These are phyloP conservation scores for Tephrocybe sp. DNA, from an alignment of 768 basidiomycete genomes.

Conservation along the genomic window DNA sequence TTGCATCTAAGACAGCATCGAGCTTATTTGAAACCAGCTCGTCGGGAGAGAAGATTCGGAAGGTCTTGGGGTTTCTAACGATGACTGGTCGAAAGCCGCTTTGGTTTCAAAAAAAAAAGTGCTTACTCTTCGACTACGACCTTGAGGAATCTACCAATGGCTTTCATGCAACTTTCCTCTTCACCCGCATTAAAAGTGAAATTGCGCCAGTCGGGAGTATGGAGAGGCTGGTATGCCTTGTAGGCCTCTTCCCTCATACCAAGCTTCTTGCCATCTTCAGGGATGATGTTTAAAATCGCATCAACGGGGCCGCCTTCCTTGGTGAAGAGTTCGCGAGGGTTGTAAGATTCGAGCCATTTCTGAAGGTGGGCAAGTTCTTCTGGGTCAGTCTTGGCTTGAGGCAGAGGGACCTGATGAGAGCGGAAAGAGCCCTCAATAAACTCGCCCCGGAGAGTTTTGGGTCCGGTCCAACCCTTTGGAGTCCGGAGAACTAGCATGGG, in stretches of 20 bases:
- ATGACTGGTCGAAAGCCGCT: not conserved
- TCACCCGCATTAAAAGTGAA: slow-evolving; percentile 50
- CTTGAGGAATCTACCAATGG: slow-evolving; percentile 53
- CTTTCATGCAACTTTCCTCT: slow-evolving; percentile 78
- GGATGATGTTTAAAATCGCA: slow-evolving; percentile 59
- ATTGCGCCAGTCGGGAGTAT: slow-evolving; percentile 62
- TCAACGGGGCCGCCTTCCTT: slow-evolving; percentile 48
- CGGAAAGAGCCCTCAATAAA: slow-evolving; percentile 80
- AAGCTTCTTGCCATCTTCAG: slow-evolving; percentile 56
- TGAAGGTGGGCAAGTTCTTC: slow-evolving; percentile 65
- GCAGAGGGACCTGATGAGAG: slow-evolving; percentile 88
- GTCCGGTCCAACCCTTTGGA: slow-evolving; percentile 80
- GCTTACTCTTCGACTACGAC: slow-evolving; percentile 54
- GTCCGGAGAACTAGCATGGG: slow-evolving; percentile 84
- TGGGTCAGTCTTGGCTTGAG: slow-evolving; percentile 58
- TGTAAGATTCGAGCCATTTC: slow-evolving; percentile 74
- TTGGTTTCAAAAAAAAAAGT: not conserved
- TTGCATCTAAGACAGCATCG: slow-evolving; percentile 70
- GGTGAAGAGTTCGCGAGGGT: slow-evolving; percentile 64
- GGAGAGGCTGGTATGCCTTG: slow-evolving; percentile 56
- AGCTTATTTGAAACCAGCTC: slow-evolving; percentile 88
- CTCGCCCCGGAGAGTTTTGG: slow-evolving; percentile 63
- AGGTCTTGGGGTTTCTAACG: slow-evolving; percentile 65
- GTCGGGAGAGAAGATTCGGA: slow-evolving; percentile 91
- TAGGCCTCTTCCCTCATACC: slow-evolving; percentile 72